Evolutionary conservation across 352 stramenopile species (phyloP), one percentile per base, ranked within the genome.

Genomic region (Saprolegnia parasitica): DNA sequence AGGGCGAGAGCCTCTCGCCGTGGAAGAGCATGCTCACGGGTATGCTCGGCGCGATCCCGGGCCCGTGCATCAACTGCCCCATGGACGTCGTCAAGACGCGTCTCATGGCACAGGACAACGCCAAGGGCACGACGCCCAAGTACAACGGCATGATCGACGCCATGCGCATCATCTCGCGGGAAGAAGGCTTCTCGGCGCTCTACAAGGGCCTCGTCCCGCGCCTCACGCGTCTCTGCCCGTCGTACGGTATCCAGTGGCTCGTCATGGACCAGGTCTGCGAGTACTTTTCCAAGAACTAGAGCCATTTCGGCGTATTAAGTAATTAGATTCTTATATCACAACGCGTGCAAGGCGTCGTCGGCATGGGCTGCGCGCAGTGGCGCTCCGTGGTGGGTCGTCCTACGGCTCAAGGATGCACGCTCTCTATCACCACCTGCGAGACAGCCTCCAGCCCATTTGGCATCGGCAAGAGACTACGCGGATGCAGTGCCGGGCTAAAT

Each of bases 11-110:
- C 56, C 79, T 99, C 58, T 84, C 91, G 55, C 84, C 89, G 52
- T 98, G 93, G 92, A 95, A 99, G 81, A 97, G 90, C 47, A 87
- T 98, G 20, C 70, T 99, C 24, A 96, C 97, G 37, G 97, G 97
- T 72, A 92, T 95, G 81, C 81, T 96, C 32, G 86, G 85, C 46
- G 87, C 81, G 21, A 92, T 92, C 74, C 83, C 89, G 0, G 89
- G 89, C 2, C 89, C 89, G 62, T 94, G 88, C 72, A 86, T 95
- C 71, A 96, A 96, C 78, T 94, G 86, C 68, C 89, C 89, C 52
- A 84, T 96, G 75, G 89, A 99, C 78, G 96, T 99, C n/a, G 89
- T 98, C 56, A 99, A 99, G 85, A 99, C 96, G 61, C 84, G 96
- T 37, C 74, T 97, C 24, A 96, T 96, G 86, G 87, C 88, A 24